Evolutionary conservation across 129 eudicot species (phyloP).

Genomic region (Sambucus nigra): DNA sequence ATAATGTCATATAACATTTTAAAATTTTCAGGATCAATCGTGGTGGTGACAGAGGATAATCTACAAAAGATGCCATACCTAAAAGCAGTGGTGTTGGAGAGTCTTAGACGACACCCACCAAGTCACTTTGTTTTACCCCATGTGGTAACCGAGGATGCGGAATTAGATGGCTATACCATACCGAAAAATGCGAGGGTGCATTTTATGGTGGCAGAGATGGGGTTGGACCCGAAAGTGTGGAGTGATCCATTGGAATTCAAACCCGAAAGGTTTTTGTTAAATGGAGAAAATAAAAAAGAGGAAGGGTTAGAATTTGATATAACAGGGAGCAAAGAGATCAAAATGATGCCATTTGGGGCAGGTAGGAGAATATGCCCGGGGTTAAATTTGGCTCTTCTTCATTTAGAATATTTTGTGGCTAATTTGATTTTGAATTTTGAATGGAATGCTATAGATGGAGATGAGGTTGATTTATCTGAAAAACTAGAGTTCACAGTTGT

Average conservation of each 20-base stretch:
- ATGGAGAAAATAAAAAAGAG: not conserved
- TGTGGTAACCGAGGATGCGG: conserved; percentile 29
- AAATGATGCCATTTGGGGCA: conserved; percentile 72
- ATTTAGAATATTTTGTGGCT: conserved; percentile 52
- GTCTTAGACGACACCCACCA: conserved; percentile 60
- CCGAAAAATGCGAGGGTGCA: conserved; percentile 31
- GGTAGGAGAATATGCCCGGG: conserved; percentile 67
- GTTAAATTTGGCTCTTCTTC: conserved; percentile 38
- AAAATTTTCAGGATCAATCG: too few species aligned
- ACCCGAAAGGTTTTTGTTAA: conserved; percentile 56
- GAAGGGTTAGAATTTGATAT: conserved; percentile 41
- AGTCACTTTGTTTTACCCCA: conserved; percentile 43
- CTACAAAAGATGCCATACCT: conserved; percentile 40
- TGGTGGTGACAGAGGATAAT: conserved; percentile 37
- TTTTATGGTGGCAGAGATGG: conserved; percentile 57
- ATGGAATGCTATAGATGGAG: conserved; percentile 25
- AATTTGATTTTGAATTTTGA: conserved; percentile 43
- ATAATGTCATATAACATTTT: too few species aligned
- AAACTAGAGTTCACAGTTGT: conserved; percentile 27
- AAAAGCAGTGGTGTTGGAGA: conserved; percentile 57
- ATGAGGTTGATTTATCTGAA: conserved; percentile 30
- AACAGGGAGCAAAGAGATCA: conserved; percentile 45
- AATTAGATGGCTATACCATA: conserved; percentile 30
- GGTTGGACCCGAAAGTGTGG: conserved; percentile 55
- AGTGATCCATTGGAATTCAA: conserved; percentile 49